phyloP scores from a whole-genome alignment of 2,329 filamentous ascomycete genomes.

The Neofusicoccum parvum region DNA sequence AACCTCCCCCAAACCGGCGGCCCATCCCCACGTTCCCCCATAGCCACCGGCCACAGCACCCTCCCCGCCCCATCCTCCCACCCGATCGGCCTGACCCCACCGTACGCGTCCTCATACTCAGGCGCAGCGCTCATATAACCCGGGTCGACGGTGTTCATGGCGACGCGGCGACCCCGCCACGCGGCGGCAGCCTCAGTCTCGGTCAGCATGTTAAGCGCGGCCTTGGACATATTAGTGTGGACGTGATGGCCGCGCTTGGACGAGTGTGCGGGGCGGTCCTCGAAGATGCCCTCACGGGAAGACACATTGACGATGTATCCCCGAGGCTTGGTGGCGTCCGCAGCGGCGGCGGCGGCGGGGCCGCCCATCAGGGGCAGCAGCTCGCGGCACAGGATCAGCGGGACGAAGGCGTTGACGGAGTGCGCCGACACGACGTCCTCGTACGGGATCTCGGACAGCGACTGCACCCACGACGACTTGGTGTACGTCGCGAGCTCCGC shows the following conservation, averaged over 20 bases:
- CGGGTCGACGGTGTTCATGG: conserved; percentile 44
- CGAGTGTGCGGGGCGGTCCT: conserved; percentile 22
- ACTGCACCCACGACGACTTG: conserved; percentile 41
- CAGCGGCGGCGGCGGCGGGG: background rate
- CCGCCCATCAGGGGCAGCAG: conserved; percentile 35
- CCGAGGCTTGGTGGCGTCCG: background rate
- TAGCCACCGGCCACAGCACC: conserved; percentile 40
- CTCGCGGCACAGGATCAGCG: conserved; percentile 43
- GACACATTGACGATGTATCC: conserved; percentile 40
- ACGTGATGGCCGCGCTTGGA: background rate
- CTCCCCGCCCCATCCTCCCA: conserved; percentile 44
- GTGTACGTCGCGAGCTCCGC: background rate
- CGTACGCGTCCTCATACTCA: conserved; percentile 29
- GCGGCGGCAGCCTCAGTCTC: conserved; percentile 38
- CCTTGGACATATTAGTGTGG: conserved; percentile 43
- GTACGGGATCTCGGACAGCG: conserved; percentile 42
- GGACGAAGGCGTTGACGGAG: conserved; percentile 42
- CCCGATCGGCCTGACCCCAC: conserved; percentile 35
- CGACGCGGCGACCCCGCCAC: conserved; percentile 35
- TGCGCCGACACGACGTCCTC: conserved; percentile 43
- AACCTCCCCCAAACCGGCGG: background rate
- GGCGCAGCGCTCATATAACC: conserved; percentile 44
- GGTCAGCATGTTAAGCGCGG: conserved; percentile 46
- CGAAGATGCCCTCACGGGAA: conserved; percentile 41
- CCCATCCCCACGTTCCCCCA: conserved; percentile 20